Percentiles rank a stretch among this genome's conserved stretches.
Evolutionary conservation across 78 protist genomes (phyloP).

Genomic region (Dictyostelium discoideum): dicty_2.7 NC_007090.3:4174501-4175000

Average conservation of each 20-base stretch:
- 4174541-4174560: not conserved
- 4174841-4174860: not conserved
- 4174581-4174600: not conserved
- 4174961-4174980: not conserved
- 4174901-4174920: not conserved
- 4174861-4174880: not conserved
- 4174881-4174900: not conserved
- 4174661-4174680: not conserved
- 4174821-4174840: not conserved
- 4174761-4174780: not conserved
- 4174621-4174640: slow-evolving; percentile 14
- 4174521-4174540: not conserved
- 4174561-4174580: not conserved
- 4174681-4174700: not conserved
- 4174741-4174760: not conserved
- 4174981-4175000: not conserved
- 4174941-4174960: slow-evolving; percentile 6
- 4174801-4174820: not conserved
- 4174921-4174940: not conserved
- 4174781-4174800: not conserved
- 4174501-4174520: not conserved
- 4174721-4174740: not conserved
- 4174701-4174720: slow-evolving; percentile 7
- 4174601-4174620: not conserved
- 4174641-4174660: not conserved